Base-by-base conservation (phyloP, 148 eudicot species). In the Silene uniflora region DNA sequence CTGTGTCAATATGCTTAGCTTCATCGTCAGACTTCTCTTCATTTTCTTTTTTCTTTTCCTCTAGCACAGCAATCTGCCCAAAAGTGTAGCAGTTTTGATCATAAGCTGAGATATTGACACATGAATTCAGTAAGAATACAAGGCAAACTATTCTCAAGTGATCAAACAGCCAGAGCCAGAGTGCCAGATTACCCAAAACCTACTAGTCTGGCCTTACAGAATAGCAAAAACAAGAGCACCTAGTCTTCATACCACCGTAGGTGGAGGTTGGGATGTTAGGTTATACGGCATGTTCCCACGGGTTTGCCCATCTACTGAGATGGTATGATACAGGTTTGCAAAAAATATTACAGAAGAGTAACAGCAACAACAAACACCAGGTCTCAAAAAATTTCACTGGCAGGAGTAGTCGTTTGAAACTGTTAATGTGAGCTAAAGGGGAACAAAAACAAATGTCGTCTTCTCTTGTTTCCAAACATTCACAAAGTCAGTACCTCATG, bases 31-130 rank as follows among this genome's bases (percentile, higher is more conserved):
- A 76, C 76, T 82, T 83, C 60, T 87, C 93, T 55, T 77, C 88
- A 11, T 82, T 73, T 78, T 91, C 96, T 63, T 78, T 83, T 78
- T 87, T 89, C 78, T 85, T 93, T 74, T 90, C 98, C 81, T 94
- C 97, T 67, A 63, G 67, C 27, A 24, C 67, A 11, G 27, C 27
- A 5, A 65, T 7, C 44, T 65, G 69, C 44, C 13, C 21, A 65
- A 29, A 29, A 25, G 29, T 17, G 18, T 13, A 65, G 9, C 19
- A 29, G 13, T 27, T 27, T 14, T 16, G 17, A 52, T 13, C 56
- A 52, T 52, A 52, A 12, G 56, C 17, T 52, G 0, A 13, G 56
- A 52, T 16, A 7, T 13, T 52, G 56, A 52, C 17, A 11, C 18
- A 52, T 52, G 17, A 52, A 29, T 25, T 64, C 69, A 65, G 9